Conservation (phyloP, 2,329 filamentous ascomycete genomes). For the Zalaria obscura region DNA sequence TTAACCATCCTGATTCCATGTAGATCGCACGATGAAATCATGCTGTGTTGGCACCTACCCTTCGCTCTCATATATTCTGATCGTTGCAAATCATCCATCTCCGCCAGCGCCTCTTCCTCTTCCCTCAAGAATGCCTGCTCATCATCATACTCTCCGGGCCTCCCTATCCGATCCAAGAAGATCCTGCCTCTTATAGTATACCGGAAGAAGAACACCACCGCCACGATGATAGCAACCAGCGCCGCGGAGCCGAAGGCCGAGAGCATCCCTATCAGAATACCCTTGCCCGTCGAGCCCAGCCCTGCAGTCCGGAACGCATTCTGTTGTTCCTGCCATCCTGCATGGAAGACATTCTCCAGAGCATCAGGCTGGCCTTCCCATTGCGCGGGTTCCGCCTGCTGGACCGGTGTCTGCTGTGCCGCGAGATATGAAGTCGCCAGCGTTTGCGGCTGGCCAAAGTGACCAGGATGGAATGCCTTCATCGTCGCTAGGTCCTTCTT, state of each 20-base stretch:
- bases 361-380: background rate
- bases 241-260: conserved; percentile 88
- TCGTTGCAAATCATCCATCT: conserved; percentile 85
- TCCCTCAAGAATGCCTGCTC: conserved; percentile 89
- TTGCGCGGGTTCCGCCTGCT: conserved; percentile 1
- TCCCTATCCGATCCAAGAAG: conserved; percentile 79
- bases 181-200: conserved; percentile 82
- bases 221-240: conserved; percentile 64
- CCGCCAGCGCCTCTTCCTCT: conserved; percentile 86
- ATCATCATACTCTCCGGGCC: conserved; percentile 94
- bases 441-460: conserved; percentile 3
- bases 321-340: background rate
- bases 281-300: conserved; percentile 46
- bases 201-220: conserved; percentile 83
- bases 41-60: conserved; percentile 41
- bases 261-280: conserved; percentile 86
- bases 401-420: conserved; percentile 3
- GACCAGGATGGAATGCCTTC: background rate
- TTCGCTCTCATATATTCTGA: conserved; percentile 90
- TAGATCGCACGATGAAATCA: background rate
- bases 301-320: background rate
- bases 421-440: conserved; percentile 5
- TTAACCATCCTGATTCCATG: conserved; percentile 8
- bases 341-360: background rate
- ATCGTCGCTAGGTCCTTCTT: background rate